These are phyloP conservation scores for Striga asiatica DNA, from an alignment of 257 asterid species.

Conservation along the genomic window DNA sequence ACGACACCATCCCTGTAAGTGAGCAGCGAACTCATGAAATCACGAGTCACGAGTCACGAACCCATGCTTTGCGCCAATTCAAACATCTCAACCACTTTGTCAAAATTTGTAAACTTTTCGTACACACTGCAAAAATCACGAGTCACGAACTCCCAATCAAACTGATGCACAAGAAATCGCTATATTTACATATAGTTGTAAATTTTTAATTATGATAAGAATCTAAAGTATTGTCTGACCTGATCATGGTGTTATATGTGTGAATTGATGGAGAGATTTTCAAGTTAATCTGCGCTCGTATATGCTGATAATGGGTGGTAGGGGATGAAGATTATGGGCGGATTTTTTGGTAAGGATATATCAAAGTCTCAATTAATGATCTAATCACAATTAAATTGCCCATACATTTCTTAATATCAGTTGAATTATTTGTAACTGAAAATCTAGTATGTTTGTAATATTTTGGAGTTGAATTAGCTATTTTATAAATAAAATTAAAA, in stretches of 20 bases:
- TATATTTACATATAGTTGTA: slow-evolving; percentile 2
- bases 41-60: too few relatives aligned
- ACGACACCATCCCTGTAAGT: too few relatives aligned
- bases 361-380: too few relatives aligned
- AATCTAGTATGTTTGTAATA: too few relatives aligned
- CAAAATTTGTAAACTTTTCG: slow-evolving; percentile 68
- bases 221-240: slow-evolving; percentile 30
- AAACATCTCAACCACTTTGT: slow-evolving; percentile 65
- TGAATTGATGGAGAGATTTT: slow-evolving; percentile 60
- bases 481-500: too few relatives aligned
- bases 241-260: slow-evolving; percentile 91
- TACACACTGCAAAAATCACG: slow-evolving; percentile 53
- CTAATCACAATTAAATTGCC: too few relatives aligned
- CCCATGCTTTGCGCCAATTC: slow-evolving; percentile 50
- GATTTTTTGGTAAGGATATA: too few relatives aligned
- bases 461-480: too few relatives aligned
- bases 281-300: slow-evolving; percentile 57
- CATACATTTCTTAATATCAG: too few relatives aligned
- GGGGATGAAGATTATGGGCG: too few relatives aligned
- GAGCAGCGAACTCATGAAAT: too few relatives aligned
- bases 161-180: background rate
- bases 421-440: too few relatives aligned
- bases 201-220: slow-evolving; percentile 1
- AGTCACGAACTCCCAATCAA: slow-evolving; percentile 18
- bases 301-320: slow-evolving; percentile 47